phyloP scores from a whole-genome alignment of 2,329 filamentous ascomycete species.

The Trichoderma harzianum region DNA sequence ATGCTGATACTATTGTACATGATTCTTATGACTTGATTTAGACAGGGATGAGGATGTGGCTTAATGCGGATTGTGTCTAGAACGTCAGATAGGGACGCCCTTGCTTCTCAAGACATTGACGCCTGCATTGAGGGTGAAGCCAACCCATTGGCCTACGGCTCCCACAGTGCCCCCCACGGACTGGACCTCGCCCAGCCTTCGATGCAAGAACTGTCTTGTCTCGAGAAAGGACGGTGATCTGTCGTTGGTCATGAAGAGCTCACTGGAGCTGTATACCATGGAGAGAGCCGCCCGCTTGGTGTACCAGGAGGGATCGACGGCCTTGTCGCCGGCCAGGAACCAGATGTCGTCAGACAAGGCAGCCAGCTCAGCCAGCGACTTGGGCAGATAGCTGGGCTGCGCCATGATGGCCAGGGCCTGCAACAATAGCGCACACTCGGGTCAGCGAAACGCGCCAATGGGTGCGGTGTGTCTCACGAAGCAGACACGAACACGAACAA shows the following conservation, averaged over 20 bases:
- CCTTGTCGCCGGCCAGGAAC: slow-evolving; percentile 76
- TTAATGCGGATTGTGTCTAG: not conserved
- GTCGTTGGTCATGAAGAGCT: slow-evolving; percentile 95
- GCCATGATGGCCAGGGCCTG: slow-evolving; percentile 90
- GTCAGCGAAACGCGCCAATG: not conserved
- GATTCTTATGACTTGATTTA: not conserved
- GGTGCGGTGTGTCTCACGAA: not conserved
- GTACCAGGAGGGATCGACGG: slow-evolving; percentile 88
- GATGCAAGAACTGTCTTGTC: slow-evolving; percentile 75
- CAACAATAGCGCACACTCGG: not conserved
- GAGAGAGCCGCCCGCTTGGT: slow-evolving; percentile 56
- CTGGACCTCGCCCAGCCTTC: slow-evolving; percentile 68
- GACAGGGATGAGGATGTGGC: not conserved
- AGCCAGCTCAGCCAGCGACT: slow-evolving; percentile 75
- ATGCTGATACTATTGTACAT: slow-evolving; percentile 16
- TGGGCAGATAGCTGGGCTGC: slow-evolving; percentile 71
- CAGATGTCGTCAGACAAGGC: slow-evolving; percentile 88
- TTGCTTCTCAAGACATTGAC: slow-evolving; percentile 86
- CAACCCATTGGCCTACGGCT: slow-evolving; percentile 71
- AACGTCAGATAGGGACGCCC: slow-evolving; percentile 68
- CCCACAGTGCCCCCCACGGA: slow-evolving; percentile 60
- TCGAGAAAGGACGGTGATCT: slow-evolving; percentile 67
- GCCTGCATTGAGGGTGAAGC: slow-evolving; percentile 72
- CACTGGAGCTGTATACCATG: slow-evolving; percentile 65
- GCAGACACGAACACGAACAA: not conserved